These are phyloP conservation scores for Alternaria atra DNA, from an alignment of 2,329 filamentous ascomycete species.

Conservation along the genomic window DNA sequence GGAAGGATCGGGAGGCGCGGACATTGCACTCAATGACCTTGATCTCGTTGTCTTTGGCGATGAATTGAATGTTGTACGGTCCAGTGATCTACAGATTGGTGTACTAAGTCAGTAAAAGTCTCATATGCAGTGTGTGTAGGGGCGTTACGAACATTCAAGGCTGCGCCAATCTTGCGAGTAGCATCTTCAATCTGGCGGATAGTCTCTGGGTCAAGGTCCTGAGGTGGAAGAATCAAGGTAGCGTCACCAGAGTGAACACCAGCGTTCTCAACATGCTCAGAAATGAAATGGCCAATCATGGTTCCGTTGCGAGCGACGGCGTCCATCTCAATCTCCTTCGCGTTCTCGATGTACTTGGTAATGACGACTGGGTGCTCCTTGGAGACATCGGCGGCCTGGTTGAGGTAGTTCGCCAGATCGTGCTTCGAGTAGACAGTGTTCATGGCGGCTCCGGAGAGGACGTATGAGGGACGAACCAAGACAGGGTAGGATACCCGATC, in stretches of 20 bases:
- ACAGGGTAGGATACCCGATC: slow-evolving; percentile 90
- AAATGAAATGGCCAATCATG: slow-evolving; percentile 95
- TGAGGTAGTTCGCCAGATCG: slow-evolving; percentile 86
- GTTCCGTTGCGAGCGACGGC: slow-evolving; percentile 90
- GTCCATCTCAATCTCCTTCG: slow-evolving; percentile 99
- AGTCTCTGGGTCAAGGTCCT: slow-evolving; percentile 83
- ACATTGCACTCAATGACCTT: slow-evolving; percentile 99
- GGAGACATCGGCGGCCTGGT: slow-evolving; percentile 92
- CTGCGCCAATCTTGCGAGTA: background rate
- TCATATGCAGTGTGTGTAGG: background rate
- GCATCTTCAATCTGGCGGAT: background rate
- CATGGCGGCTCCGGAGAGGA: slow-evolving; percentile 97
- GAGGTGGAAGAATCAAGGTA: slow-evolving; percentile 91
- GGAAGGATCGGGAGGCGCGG: slow-evolving; percentile 93
- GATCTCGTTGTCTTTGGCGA: slow-evolving; percentile 99
- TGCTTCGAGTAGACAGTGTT: slow-evolving; percentile 98
- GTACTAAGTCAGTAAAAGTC: slow-evolving; percentile 56
- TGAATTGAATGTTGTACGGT: slow-evolving; percentile 99
- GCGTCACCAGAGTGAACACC: slow-evolving; percentile 98
- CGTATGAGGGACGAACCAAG: slow-evolving; percentile 93
- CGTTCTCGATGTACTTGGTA: slow-evolving; percentile 99
- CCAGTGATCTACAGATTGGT: slow-evolving; percentile 90
- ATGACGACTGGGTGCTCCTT: slow-evolving; percentile 97
- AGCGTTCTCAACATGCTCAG: slow-evolving; percentile 97
- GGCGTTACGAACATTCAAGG: too few species aligned